phyloP scores from a whole-genome alignment of 208 protist species.

The Trichomonas vaginalis region DNA sequence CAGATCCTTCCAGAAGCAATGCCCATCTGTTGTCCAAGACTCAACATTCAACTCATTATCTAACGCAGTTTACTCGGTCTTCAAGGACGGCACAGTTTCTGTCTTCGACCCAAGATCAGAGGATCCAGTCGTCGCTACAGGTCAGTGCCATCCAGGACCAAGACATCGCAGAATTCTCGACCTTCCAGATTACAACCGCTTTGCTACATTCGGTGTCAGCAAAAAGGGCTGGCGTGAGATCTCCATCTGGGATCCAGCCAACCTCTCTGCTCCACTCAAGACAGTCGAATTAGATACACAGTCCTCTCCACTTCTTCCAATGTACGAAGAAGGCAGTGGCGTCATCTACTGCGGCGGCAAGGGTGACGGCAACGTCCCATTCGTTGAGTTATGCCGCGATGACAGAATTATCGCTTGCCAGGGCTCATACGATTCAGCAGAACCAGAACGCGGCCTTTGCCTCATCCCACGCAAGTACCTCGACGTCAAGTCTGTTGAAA shows the following conservation, averaged over 20 bases:
- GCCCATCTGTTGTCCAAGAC: not conserved
- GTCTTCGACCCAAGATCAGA: not conserved
- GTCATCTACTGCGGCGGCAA: not conserved
- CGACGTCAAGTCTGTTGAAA: not conserved
- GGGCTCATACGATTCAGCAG: not conserved
- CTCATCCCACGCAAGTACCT: not conserved
- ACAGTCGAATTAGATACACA: not conserved
- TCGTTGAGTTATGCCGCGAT: not conserved
- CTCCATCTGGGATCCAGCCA: not conserved
- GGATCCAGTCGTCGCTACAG: not conserved
- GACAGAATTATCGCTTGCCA: not conserved
- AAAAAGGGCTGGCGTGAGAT: not conserved
- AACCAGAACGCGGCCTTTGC: not conserved
- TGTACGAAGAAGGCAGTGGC: constrained; percentile 3
- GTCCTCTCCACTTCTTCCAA: not conserved
- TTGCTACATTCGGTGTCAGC: not conserved
- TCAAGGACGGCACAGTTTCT: not conserved
- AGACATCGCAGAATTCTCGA: not conserved
- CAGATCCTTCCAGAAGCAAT: not conserved
- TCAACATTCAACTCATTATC: not conserved
- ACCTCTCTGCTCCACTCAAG: not conserved
- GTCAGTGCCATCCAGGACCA: not conserved
- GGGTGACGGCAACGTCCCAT: constrained; percentile 4
- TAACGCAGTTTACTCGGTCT: not conserved
- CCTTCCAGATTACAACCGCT: not conserved